Evolutionary conservation across 2,329 filamentous ascomycete species (phyloP), one percentile per base, ranked within the genome.

Genomic region (Fusarium armeniacum): DNA sequence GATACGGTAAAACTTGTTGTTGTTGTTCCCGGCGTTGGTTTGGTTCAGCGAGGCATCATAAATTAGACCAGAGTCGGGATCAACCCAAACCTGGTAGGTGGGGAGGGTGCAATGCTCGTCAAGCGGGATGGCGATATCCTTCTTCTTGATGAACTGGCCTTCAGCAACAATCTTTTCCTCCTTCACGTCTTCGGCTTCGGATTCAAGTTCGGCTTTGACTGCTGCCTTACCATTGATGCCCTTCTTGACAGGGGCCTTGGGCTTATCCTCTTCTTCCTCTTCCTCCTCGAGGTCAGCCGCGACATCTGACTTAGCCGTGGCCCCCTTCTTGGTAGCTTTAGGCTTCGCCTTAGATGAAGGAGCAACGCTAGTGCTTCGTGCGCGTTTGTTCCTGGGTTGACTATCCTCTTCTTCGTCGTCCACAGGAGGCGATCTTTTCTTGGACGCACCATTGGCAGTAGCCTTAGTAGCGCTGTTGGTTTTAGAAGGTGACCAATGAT

Each of bases 31-130:
- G 0, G 91, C 83, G 70, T 93, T 92, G 13, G 93, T 91, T 76
- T 94, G 91, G 71, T 94, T 96, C 46, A 97, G 82, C 0, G 91
- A 89, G 1, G 91, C 93, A 76, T 97, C 93, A 77, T 88, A 95
- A 49, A 95, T 93, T 58, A 91, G 80, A 22, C 89, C 88, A 22
- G 73, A 69, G 40, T 85, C 79, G 2, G 85, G 79, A 64, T 90
- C 90, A 58, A 95, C 86, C 74, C 91, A 89, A 33, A 97, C 92
- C 20, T 80, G 75, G 41, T 81, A 83, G 16, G 72, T 76, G 13
- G 61, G 10, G 3, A 82, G 73, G 3, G 77, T 72, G 51, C 81
- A 83, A 18, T 76, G 76, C 33, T 84, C 82, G 62, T 90, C 87
- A 4, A 88, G 67, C 0, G 86, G 86, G 43, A 90, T 82, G 15